phyloP scores from a whole-genome alignment of 1,284 basidiomycete species.

The Bjerkandera adusta region DNA sequence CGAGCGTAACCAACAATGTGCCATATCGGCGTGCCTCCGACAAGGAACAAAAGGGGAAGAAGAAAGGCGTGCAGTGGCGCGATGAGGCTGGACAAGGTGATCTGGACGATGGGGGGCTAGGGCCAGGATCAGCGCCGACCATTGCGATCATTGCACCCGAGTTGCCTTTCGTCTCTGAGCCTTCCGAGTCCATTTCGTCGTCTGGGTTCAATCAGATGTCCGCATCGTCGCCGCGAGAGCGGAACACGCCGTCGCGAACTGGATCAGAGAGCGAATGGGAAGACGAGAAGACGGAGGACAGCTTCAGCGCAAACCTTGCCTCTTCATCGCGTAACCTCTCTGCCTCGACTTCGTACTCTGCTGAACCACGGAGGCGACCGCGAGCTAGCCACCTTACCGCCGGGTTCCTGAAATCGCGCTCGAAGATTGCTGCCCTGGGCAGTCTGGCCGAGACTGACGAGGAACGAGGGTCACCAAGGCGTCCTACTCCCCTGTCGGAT shows the following conservation, averaged over 20 bases:
- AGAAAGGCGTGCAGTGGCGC: conserved; percentile 87
- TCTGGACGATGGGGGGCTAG: conserved; percentile 65
- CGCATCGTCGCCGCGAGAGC: conserved; percentile 21
- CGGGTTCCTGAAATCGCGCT: conserved; percentile 62
- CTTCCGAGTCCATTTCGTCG: conserved; percentile 34
- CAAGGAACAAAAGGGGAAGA: conserved; percentile 52
- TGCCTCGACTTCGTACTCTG: conserved; percentile 27
- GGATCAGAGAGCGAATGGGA: conserved; percentile 86
- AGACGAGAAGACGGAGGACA: conserved; percentile 80
- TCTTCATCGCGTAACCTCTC: conserved; percentile 34
- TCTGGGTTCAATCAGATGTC: conserved; percentile 20
- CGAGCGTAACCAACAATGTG: conserved; percentile 47
- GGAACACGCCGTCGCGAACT: conserved; percentile 41
- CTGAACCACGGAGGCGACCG: conserved; percentile 38
- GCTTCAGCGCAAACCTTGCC: conserved; percentile 54
- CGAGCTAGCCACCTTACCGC: conserved; percentile 67
- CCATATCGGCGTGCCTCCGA: conserved; percentile 59
- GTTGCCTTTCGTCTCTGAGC: conserved; percentile 13
- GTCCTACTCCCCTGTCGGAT: conserved; percentile 50
- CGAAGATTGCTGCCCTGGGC: conserved; percentile 48
- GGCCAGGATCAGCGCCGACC: conserved; percentile 15
- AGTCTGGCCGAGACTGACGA: conserved; percentile 75
- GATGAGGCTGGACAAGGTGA: conserved; percentile 86
- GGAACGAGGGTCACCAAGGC: conserved; percentile 37
- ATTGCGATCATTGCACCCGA: conserved; percentile 34